Conservation (phyloP, 2,329 filamentous ascomycete species). For the Ophiosphaerella korrae region DNA sequence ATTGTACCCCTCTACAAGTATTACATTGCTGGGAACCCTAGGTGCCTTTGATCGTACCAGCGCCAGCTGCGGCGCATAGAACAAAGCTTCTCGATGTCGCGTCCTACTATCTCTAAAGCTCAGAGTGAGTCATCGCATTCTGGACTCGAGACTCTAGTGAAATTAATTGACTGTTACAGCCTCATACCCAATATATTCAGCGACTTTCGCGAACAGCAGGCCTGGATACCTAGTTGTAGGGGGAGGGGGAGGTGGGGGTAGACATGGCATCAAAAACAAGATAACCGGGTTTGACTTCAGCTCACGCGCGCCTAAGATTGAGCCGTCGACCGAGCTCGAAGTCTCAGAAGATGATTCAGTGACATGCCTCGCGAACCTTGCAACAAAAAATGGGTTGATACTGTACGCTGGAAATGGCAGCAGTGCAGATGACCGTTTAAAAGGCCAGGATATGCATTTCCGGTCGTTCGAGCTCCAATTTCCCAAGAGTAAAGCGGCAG, state of each 20-base stretch:
- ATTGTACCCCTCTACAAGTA: neutral
- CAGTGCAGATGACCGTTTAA: constrained; percentile 70
- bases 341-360: constrained; percentile 90
- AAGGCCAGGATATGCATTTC: constrained; percentile 83
- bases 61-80: constrained; percentile 13
- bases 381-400: constrained; percentile 61
- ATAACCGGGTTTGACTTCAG: constrained; percentile 75
- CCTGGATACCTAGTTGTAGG: constrained; percentile 76
- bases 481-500: constrained; percentile 52
- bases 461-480: constrained; percentile 71
- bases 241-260: constrained; percentile 81
- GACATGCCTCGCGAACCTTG: constrained; percentile 75
- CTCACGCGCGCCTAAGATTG: constrained; percentile 63
- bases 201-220: constrained; percentile 81
- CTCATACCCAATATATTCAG: constrained; percentile 79
- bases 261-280: constrained; percentile 72
- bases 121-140: constrained; percentile 18
- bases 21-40: neutral
- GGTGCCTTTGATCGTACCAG: neutral
- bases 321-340: constrained; percentile 71
- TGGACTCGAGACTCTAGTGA: neutral
- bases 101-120: constrained; percentile 37
- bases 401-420: constrained; percentile 77
- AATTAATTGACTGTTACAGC: constrained; percentile 15
- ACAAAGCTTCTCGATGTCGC: constrained; percentile 30